These are phyloP conservation scores for Paradendryphiella salina DNA, from an alignment of 2,329 filamentous ascomycete species.

Conservation along the genomic window DNA sequence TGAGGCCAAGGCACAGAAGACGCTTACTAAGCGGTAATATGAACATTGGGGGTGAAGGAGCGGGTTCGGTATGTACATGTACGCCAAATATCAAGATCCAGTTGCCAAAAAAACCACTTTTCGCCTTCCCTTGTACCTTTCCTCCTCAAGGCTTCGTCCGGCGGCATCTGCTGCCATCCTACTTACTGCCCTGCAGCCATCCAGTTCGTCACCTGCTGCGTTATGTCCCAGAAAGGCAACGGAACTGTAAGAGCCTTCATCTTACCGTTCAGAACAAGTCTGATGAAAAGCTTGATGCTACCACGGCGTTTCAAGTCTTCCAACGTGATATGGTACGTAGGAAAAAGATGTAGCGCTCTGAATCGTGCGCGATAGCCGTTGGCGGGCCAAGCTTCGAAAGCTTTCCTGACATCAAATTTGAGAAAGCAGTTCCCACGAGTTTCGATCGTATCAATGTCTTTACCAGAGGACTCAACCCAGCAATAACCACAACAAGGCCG, in stretches of 20 bases:
- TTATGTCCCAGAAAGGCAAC: too few species aligned
- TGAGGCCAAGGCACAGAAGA: slow-evolving; percentile 36
- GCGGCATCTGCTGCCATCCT: too few species aligned
- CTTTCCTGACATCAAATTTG: slow-evolving; percentile 46
- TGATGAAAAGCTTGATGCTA: too few species aligned
- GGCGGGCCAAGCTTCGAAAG: slow-evolving; percentile 28
- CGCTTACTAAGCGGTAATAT: slow-evolving; percentile 20
- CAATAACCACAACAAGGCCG: slow-evolving; percentile 44
- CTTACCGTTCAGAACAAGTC: too few species aligned
- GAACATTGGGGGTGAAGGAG: neutral
- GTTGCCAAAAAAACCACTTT: neutral
- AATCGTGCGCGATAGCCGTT: slow-evolving; percentile 32
- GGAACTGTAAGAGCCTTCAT: too few species aligned
- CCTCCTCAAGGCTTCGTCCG: too few species aligned
- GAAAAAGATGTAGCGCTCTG: slow-evolving; percentile 32
- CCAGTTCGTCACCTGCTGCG: too few species aligned
- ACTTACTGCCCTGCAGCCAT: too few species aligned
- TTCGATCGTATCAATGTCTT: slow-evolving; percentile 9
- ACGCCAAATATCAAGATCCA: neutral
- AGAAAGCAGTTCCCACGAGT: slow-evolving; percentile 44
- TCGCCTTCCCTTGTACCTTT: too few species aligned
- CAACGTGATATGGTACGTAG: slow-evolving; percentile 15
- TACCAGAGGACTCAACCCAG: neutral
- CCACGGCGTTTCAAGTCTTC: too few species aligned
- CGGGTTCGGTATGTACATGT: neutral